Evolutionary conservation across 345 rosid species (phyloP), one percentile per base, ranked within the genome.

Genomic region (Linum lewisii): DNA sequence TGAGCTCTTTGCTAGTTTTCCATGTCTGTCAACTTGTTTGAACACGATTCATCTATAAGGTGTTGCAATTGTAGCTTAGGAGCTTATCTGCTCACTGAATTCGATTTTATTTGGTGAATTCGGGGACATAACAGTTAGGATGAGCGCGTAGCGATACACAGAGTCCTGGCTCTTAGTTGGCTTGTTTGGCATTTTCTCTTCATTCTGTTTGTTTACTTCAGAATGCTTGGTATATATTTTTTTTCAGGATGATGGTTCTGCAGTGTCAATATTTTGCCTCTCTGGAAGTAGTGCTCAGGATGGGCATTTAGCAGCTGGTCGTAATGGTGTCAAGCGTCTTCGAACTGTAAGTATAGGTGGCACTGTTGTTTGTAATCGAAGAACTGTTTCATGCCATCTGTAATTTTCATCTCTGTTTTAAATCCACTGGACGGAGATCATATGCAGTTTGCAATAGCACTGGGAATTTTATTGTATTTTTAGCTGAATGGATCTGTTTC

Each of bases 301-400:
- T 57, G 94, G 92, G 21, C 97, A 83, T 75, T 68, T 93, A 65
- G 90, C 90, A 44, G 99, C 99, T 25, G 99, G 90, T 34, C 81
- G 97, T 26, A 93, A 93, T 63, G 99, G 99, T 56, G 92, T 93
- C 73, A 93, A 89, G 79, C 97, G 99, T 54, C 97, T 93, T 47
- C 99, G 99, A 25, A 93, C 99, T 7, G 99, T 93, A 82, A 74
- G 82, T 57, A 66, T 34, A 25, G 7, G 0, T 24, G 29, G 11
- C 21, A n/a, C 37, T 42, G 10, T 24, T 42, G 25, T n/a, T 21
- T 63, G 9, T 8, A 34, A 34, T 34, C 38, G 38, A 34, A 11
- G 15, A 11, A 4, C 47, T 16, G 16, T 42, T 42, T 11, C 47
- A 42, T 42, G 47, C 47, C 13, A 42, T 42, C 47, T 42, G 47